phyloP scores from a whole-genome alignment of 2,329 filamentous ascomycete species.

The Triangularia setosa region DNA sequence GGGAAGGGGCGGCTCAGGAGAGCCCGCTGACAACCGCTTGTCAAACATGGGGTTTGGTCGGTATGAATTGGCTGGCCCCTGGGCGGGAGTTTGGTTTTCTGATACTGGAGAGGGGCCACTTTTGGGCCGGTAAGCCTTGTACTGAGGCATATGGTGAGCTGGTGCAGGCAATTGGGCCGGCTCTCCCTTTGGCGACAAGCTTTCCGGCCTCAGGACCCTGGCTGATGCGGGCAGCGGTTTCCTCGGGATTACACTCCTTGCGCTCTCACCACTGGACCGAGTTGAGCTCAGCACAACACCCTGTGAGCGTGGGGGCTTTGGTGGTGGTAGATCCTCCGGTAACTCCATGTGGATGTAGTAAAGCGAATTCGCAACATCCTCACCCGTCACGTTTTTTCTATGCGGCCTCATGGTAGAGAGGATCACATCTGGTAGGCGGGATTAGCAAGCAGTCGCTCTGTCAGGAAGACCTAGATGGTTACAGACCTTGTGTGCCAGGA shows the following conservation, averaged over 20 bases:
- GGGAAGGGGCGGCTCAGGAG: constrained; percentile 6
- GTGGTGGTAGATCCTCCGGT: constrained; percentile 48
- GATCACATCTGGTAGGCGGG: constrained; percentile 66
- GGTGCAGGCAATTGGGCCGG: neutral
- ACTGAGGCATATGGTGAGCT: neutral
- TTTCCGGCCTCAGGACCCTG: constrained; percentile 16
- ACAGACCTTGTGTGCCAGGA: constrained; percentile 78
- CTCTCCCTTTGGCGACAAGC: constrained; percentile 3
- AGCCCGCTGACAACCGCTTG: neutral
- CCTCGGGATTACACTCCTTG: constrained; percentile 43
- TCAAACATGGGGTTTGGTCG: constrained; percentile 21
- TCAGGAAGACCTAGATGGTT: constrained; percentile 3
- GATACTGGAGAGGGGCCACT: neutral
- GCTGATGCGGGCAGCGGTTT: constrained; percentile 46
- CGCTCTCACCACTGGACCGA: constrained; percentile 43
- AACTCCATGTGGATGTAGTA: constrained; percentile 85
- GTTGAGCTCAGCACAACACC: constrained; percentile 30
- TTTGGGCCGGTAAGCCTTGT: neutral
- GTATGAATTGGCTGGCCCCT: constrained; percentile 10
- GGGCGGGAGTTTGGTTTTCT: neutral
- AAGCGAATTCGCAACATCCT: constrained; percentile 81
- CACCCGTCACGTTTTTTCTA: constrained; percentile 79
- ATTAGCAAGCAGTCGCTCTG: constrained; percentile 14
- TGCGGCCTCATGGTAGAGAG: constrained; percentile 87
- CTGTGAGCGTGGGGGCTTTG: constrained; percentile 26